Percentiles rank a stretch among this genome's conserved stretches.
These are phyloP conservation scores for Lathyrus aphaca DNA, from an alignment of 306 rosid species.

Conservation along the genomic window DNA sequence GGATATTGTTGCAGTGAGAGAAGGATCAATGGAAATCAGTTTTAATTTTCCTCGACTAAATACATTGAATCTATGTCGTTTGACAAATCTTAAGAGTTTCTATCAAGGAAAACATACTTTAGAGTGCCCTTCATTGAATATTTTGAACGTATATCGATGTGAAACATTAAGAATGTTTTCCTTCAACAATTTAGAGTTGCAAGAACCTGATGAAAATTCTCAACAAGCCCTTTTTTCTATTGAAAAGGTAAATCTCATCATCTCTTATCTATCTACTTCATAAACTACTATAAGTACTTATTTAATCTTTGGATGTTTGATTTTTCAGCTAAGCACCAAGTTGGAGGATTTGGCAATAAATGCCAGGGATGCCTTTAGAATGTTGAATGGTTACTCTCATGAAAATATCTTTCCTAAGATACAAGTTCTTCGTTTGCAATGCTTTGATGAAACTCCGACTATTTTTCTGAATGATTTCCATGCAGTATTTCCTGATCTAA, in stretches of 20 bases:
- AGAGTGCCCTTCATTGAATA: slow-evolving; percentile 14
- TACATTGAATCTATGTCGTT: rapidly evolving
- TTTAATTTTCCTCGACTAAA: neutral
- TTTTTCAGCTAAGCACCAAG: neutral
- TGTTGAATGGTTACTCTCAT: neutral
- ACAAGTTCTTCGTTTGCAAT: neutral
- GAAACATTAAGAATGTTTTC: slow-evolving; percentile 17
- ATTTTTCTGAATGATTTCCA: neutral
- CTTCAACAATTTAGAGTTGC: neutral
- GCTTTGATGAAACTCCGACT: neutral
- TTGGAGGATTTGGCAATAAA: neutral
- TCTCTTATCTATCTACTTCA: neutral
- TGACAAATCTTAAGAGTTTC: neutral
- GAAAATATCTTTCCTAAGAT: neutral
- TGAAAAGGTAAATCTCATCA: neutral
- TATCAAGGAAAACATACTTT: neutral
- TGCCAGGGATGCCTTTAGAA: neutral
- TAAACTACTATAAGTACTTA: neutral
- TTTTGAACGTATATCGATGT: neutral
- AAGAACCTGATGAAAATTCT: neutral
- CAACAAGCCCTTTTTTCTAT: slow-evolving; percentile 5
- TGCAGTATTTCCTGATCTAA: neutral
- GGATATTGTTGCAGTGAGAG: neutral
- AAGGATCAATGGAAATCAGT: neutral
- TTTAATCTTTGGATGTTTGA: neutral